Evolutionary conservation across 1,284 basidiomycete species (phyloP).

Genomic region (Phlebopus sp.): DNA sequence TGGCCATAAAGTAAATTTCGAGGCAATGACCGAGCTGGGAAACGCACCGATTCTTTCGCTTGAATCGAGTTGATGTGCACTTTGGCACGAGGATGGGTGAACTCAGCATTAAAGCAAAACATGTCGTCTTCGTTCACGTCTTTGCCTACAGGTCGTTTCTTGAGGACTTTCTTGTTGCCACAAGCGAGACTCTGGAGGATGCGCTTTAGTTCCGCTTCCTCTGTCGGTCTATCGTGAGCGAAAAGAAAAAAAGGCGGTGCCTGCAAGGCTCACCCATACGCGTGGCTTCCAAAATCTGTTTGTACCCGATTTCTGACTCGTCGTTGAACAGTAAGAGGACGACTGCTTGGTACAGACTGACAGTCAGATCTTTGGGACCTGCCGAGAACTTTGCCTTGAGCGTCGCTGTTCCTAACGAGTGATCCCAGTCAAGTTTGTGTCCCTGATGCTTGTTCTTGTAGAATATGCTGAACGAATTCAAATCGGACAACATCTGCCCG

Average conservation of each 20-base stretch:
- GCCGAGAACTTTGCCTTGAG: constrained; percentile 67
- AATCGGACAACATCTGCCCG: constrained; percentile 64
- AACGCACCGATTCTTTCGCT: constrained; percentile 56
- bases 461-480: constrained; percentile 61
- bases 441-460: constrained; percentile 77
- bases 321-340: constrained; percentile 93
- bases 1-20: too few species aligned
- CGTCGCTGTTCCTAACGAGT: constrained; percentile 76
- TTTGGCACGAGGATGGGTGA: constrained; percentile 76
- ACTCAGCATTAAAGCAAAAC: constrained; percentile 78
- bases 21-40: too few species aligned
- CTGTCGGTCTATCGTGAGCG: constrained; percentile 38
- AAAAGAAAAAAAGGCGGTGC: constrained; percentile 7
- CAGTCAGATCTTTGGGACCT: constrained; percentile 83
- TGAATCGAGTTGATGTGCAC: constrained; percentile 97
- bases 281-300: constrained; percentile 68
- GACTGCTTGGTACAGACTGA: constrained; percentile 88
- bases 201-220: constrained; percentile 71
- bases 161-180: constrained; percentile 86
- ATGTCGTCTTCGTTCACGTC: constrained; percentile 79
- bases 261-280: constrained; percentile 68
- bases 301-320: constrained; percentile 55
- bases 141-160: constrained; percentile 76
- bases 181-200: constrained; percentile 92
- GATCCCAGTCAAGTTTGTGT: constrained; percentile 78